Evolutionary conservation across 805 yeast species (phyloP).

Genomic region (Blastobotrys americana): DNA sequence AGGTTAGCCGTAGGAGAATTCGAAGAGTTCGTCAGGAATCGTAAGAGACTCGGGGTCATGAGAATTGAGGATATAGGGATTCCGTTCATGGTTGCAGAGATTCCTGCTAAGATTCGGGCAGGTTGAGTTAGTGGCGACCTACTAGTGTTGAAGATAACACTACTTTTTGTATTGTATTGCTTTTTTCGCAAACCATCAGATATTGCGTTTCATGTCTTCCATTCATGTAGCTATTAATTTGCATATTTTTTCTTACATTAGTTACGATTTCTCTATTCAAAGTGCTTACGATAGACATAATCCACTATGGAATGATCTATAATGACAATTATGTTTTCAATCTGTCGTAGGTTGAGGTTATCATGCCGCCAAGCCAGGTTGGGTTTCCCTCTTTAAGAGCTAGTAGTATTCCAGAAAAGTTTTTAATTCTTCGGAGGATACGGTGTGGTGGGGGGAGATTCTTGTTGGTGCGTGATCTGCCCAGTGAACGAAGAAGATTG

Average conservation of each 20-base stretch:
- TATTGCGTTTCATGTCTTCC: not conserved
- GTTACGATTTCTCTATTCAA: too few relatives aligned
- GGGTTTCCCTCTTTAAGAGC: too few relatives aligned
- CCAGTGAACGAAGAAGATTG: not conserved
- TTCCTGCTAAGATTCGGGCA: conserved; percentile 20
- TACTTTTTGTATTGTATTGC: not conserved
- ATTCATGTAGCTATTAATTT: too few relatives aligned
- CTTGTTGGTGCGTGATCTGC: not conserved
- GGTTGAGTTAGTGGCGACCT: not conserved
- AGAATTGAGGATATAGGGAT: conserved; percentile 27
- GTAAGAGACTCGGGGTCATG: conserved; percentile 22
- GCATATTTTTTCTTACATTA: too few relatives aligned
- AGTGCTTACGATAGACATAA: too few relatives aligned
- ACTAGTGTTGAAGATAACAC: conserved; percentile 1
- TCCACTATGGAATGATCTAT: too few relatives aligned
- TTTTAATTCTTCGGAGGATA: too few relatives aligned
- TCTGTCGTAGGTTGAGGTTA: too few relatives aligned
- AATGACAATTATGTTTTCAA: too few relatives aligned
- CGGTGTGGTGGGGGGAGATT: not conserved
- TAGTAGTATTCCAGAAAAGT: too few relatives aligned
- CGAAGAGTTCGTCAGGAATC: conserved; percentile 31
- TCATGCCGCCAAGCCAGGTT: too few relatives aligned
- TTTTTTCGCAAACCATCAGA: conserved; percentile 1
- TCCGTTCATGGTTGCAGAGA: conserved; percentile 34
- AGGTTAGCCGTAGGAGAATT: conserved; percentile 29